These are phyloP conservation scores for Lactarius evosmus DNA, from an alignment of 768 basidiomycete genomes.

Conservation along the genomic window DNA sequence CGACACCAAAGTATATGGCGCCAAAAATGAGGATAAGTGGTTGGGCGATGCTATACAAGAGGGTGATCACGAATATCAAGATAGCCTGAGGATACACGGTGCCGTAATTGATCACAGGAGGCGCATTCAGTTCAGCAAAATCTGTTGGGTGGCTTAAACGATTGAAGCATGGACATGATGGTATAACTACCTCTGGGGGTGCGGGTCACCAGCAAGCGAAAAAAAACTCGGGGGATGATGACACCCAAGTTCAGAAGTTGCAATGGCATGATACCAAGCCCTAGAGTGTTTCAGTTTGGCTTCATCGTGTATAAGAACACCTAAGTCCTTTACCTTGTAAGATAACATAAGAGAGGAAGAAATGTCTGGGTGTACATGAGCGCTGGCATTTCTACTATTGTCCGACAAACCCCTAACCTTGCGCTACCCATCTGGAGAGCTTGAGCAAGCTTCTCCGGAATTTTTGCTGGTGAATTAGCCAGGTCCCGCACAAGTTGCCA, in stretches of 20 bases:
- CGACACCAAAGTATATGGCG: slow-evolving; percentile 93
- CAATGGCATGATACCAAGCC: slow-evolving; percentile 91
- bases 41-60: slow-evolving; percentile 94
- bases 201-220: slow-evolving; percentile 71
- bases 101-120: slow-evolving; percentile 98
- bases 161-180: neutral
- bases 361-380: slow-evolving; percentile 48
- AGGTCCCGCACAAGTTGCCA: slow-evolving; percentile 89
- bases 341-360: slow-evolving; percentile 82
- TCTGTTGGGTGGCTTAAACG: slow-evolving; percentile 47
- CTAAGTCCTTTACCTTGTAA: slow-evolving; percentile 56
- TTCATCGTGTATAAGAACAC: neutral
- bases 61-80: slow-evolving; percentile 90
- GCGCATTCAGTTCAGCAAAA: slow-evolving; percentile 93
- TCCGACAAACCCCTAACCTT: slow-evolving; percentile 40
- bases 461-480: slow-evolving; percentile 89
- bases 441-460: slow-evolving; percentile 87
- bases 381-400: slow-evolving; percentile 19
- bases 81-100: slow-evolving; percentile 96
- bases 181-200: slow-evolving; percentile 75
- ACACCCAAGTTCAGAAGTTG: slow-evolving; percentile 92
- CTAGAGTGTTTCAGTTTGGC: slow-evolving; percentile 38
- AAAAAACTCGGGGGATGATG: slow-evolving; percentile 74
- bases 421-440: slow-evolving; percentile 78
- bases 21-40: slow-evolving; percentile 95